Percentiles rank a stretch among this genome's conserved stretches.
phyloP scores from a whole-genome alignment of 2,329 filamentous ascomycete species.

The Alternaria longipes region DNA sequence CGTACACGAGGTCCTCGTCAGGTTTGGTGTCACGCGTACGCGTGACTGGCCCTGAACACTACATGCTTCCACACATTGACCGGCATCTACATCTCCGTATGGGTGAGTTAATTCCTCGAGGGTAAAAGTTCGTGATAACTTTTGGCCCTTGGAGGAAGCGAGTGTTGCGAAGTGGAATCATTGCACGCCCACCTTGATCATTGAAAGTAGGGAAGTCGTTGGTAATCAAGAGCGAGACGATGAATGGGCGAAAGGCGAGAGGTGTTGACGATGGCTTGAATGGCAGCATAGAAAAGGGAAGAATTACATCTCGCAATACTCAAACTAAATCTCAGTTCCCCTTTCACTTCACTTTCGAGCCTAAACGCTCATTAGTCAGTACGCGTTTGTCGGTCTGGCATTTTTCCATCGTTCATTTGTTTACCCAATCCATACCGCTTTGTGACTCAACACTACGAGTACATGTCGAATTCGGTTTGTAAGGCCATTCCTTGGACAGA shows the following conservation, averaged over 20 bases:
- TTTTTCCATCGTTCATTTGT: neutral
- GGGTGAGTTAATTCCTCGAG: neutral
- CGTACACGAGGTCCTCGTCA: too few species aligned
- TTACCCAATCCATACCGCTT: neutral
- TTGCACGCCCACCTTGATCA: neutral
- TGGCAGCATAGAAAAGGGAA: neutral
- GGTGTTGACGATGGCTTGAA: neutral
- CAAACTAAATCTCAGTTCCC: neutral
- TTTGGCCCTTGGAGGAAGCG: neutral
- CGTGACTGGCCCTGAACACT: neutral
- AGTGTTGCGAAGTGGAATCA: neutral
- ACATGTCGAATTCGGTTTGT: too few species aligned
- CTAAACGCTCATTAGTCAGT: neutral
- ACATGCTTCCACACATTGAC: neutral
- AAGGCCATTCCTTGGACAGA: neutral
- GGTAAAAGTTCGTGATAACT: neutral
- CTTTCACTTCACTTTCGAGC: neutral
- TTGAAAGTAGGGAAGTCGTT: too few species aligned
- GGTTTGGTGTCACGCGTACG: too few species aligned
- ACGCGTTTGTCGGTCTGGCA: neutral
- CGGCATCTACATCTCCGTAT: neutral
- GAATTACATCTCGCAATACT: neutral
- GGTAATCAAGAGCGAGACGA: neutral
- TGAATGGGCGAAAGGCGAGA: neutral
- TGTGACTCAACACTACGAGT: neutral